Percentiles rank a stretch among this genome's conserved stretches.
These are phyloP conservation scores for Candida freyschussii DNA, from an alignment of 1,139 yeast genomes.

Conservation along the genomic window DNA sequence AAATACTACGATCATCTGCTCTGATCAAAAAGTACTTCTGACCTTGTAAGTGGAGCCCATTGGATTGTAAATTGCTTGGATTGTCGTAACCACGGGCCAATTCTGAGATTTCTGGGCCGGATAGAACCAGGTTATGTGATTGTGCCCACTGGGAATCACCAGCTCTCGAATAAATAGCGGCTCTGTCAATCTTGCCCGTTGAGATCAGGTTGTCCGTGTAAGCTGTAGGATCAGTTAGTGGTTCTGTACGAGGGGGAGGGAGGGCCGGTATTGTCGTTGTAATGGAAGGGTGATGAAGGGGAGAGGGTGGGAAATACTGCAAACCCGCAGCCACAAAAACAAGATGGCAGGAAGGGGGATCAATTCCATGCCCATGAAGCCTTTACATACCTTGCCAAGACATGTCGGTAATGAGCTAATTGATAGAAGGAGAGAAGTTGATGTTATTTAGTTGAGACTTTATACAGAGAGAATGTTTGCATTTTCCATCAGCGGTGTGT, in stretches of 20 bases:
- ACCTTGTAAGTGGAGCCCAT: conserved; percentile 80
- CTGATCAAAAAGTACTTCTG: conserved; percentile 83
- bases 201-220: conserved; percentile 89
- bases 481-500: too few species aligned
- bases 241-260: conserved; percentile 11
- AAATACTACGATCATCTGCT: conserved; percentile 90
- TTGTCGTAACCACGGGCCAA: conserved; percentile 79
- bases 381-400: conserved; percentile 25
- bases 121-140: conserved; percentile 63
- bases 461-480: too few species aligned
- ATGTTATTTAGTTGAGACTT: background rate
- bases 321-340: too few species aligned
- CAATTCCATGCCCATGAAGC: too few species aligned
- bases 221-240: conserved; percentile 40
- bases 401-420: conserved; percentile 8
- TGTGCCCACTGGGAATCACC: conserved; percentile 97
- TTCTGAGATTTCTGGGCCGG: conserved; percentile 64
- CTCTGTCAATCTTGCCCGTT: conserved; percentile 84
- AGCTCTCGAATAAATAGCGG: conserved; percentile 88
- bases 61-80: conserved; percentile 72
- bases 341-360: too few species aligned
- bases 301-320: background rate
- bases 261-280: too few species aligned
- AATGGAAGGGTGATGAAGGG: too few species aligned
- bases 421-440: background rate